Evolutionary conservation across 2,329 filamentous ascomycete species (phyloP), one percentile per base, ranked within the genome.

Genomic region (Hypoxylon sp.): DNA sequence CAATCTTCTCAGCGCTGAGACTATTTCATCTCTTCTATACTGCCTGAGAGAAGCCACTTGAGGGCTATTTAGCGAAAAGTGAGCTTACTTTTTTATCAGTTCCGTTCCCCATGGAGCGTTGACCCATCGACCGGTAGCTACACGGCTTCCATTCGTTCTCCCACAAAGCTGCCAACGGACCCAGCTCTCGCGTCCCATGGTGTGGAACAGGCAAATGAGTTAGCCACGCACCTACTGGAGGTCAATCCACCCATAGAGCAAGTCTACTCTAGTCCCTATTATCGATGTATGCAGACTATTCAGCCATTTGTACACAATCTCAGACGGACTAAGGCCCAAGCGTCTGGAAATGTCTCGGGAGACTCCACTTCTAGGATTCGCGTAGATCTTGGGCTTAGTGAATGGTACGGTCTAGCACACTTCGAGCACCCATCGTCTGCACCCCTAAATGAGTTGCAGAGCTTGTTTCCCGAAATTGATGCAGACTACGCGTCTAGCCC

Each of bases 391-490:
- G 88, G 87, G 11, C 75, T 90, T 42, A 91, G 93, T 68, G 96
- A 99, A 83, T 98, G 96, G 91, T 98, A 96, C 79, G 96, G 96
- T 27, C 86, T 89, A 52, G 93, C 94, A 15, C 89, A 89, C 66
- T 98, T 97, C 80, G 86, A 92, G 60, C 96, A 98, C 76, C 96
- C 96, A 0, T 85, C 86, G 15, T 93, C 95, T 2, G 93, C 93
- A 2, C 80, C 87, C 2, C 82, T 90, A 13, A 74, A 84, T 29
- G 82, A 86, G 35, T 85, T 99, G 67, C 86, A 87, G 67, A 79
- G 79, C 19, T 86, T 93, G 70, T 97, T 97, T 78, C 89, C 90
- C 31, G 79, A 87, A 31, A 83, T 89, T 46, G 86, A 90, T 65
- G 78, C 80, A 13, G 76, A 76, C 29, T 91, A 94, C 77, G 81